Evolutionary conservation across 1,139 yeast genomes (phyloP).

Genomic region (Sugiyamaella neomexicana): DNA sequence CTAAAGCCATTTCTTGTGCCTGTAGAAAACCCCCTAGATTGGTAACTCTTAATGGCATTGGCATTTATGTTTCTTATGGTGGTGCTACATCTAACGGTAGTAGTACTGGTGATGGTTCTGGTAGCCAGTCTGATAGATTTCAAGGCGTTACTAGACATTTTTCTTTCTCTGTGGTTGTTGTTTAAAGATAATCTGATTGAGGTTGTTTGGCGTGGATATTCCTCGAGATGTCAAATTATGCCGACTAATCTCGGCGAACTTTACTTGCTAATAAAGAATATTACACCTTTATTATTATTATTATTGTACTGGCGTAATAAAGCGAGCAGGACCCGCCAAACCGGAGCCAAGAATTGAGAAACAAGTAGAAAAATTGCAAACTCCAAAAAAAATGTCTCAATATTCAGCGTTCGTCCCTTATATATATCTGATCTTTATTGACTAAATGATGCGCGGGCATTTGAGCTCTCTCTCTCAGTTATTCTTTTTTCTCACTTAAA

Average conservation of each 20-base stretch:
- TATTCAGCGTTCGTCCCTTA: background rate
- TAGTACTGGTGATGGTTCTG: background rate
- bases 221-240: background rate
- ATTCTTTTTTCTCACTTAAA: background rate
- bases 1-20: background rate
- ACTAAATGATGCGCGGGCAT: background rate
- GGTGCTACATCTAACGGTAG: background rate
- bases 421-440: background rate
- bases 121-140: background rate
- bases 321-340: background rate
- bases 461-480: background rate
- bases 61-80: background rate
- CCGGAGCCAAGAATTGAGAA: background rate
- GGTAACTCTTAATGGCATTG: background rate
- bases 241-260: background rate
- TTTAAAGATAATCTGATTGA: background rate
- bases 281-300: too few species aligned
- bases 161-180: background rate
- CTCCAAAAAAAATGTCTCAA: too few species aligned
- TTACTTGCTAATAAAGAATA: background rate
- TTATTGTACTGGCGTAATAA: background rate
- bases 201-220: too few species aligned
- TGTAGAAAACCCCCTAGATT: constrained; percentile 3
- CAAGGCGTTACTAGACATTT: constrained; percentile 1
- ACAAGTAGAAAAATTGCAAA: background rate